These are phyloP conservation scores for Hanseniaspora lindneri DNA, from an alignment of 805 yeast species.

Conservation along the genomic window DNA sequence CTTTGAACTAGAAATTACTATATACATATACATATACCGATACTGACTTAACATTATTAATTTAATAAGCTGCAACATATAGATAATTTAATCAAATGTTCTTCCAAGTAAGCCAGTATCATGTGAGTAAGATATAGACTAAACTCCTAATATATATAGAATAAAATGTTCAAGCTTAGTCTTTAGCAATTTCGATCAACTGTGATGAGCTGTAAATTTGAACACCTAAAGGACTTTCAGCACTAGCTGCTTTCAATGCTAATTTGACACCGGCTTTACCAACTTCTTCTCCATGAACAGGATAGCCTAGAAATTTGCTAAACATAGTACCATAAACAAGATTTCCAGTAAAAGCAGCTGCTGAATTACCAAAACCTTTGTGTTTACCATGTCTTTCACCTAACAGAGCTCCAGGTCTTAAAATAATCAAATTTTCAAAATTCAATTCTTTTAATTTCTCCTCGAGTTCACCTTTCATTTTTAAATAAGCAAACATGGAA, in stretches of 20 bases:
- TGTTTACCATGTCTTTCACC: conserved; percentile 43
- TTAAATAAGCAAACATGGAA: conserved; percentile 50
- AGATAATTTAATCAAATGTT: too few relatives aligned
- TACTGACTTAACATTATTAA: too few relatives aligned
- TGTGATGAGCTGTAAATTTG: not conserved
- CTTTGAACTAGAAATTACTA: too few relatives aligned
- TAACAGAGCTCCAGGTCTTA: conserved; percentile 64
- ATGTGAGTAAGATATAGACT: too few relatives aligned
- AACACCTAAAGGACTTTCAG: not conserved
- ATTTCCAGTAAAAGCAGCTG: conserved; percentile 28
- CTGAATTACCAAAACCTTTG: conserved; percentile 31
- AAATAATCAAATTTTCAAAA: conserved; percentile 60
- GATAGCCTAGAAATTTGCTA: conserved; percentile 30
- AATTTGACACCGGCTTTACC: conserved; percentile 43
- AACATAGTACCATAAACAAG: conserved; percentile 29
- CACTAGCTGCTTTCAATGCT: conserved; percentile 25
- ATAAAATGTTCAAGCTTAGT: too few relatives aligned
- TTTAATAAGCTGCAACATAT: too few relatives aligned
- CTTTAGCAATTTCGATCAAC: not conserved
- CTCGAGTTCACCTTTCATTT: conserved; percentile 68
- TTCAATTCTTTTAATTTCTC: conserved; percentile 47
- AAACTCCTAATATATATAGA: too few relatives aligned
- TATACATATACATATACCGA: too few relatives aligned
- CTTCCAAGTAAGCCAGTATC: too few relatives aligned
- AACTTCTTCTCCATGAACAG: conserved; percentile 55